phyloP scores from a whole-genome alignment of 306 rosid genomes.

The Trifolium dubium region DNA sequence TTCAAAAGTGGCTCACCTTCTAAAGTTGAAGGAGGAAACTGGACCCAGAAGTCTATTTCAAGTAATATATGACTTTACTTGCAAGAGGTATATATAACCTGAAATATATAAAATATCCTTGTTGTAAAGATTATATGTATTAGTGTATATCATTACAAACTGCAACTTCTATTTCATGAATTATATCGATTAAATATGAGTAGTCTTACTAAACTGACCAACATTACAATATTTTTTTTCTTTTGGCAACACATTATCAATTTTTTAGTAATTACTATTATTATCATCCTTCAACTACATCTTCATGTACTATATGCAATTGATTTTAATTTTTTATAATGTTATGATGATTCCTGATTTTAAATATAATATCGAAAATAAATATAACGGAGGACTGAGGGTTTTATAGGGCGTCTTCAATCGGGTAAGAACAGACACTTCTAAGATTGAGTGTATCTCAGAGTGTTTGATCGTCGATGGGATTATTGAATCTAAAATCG shows the following conservation, averaged over 20 bases:
- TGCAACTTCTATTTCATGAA: not conserved
- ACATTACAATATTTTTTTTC: not conserved
- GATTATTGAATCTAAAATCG: too few species aligned
- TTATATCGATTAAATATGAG: not conserved
- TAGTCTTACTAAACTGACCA: not conserved
- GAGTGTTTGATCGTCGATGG: too few species aligned
- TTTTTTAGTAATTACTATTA: not conserved
- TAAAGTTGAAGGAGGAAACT: constrained; percentile 64
- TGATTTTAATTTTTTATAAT: not conserved
- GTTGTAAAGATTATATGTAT: not conserved
- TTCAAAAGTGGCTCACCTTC: constrained; percentile 69
- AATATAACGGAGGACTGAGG: too few species aligned
- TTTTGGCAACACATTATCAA: not conserved
- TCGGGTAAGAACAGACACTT: too few species aligned
- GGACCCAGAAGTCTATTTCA: constrained; percentile 66
- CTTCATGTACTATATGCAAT: not conserved
- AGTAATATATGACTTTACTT: constrained; percentile 66
- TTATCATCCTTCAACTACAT: not conserved
- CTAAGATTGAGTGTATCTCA: too few species aligned
- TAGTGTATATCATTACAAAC: not conserved
- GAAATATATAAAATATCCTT: constrained; percentile 17
- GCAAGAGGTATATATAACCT: constrained; percentile 57
- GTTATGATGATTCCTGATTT: not conserved
- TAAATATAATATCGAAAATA: not conserved
- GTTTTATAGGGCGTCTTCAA: too few species aligned